These are phyloP conservation scores for Anisodus acutangulus DNA, from an alignment of 257 asterid genomes.

Conservation along the genomic window DNA sequence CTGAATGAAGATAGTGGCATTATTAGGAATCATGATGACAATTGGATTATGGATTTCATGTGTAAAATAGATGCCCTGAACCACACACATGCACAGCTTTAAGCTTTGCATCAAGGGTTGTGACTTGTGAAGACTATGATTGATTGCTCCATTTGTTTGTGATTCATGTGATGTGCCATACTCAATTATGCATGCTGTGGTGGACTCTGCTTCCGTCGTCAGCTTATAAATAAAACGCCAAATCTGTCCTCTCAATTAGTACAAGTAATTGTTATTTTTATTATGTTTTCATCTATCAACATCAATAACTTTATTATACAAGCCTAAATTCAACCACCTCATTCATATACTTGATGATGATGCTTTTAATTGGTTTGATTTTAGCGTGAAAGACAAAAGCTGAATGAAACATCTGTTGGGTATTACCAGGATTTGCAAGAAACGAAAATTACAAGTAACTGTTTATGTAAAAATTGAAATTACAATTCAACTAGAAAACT, in stretches of 20 bases:
- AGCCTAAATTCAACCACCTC: background rate
- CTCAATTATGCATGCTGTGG: slow-evolving; percentile 11
- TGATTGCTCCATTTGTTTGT: no score
- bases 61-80: no score
- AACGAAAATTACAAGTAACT: no score
- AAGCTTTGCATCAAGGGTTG: background rate
- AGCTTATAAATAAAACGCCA: slow-evolving; percentile 2
- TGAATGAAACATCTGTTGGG: no score
- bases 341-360: background rate
- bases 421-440: no score
- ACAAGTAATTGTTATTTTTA: background rate
- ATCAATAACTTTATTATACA: slow-evolving; percentile 15
- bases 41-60: no score
- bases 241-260: background rate
- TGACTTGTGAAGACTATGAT: background rate
- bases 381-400: background rate
- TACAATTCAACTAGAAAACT: no score
- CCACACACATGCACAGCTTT: no score
- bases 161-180: background rate
- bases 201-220: background rate
- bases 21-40: no score
- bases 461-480: no score
- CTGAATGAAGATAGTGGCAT: no score
- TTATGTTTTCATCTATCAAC: slow-evolving; percentile 6
- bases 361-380: background rate